Conservation (phyloP, 2,329 filamentous ascomycete species). For the Neopestalotiopsis rosae region DNA sequence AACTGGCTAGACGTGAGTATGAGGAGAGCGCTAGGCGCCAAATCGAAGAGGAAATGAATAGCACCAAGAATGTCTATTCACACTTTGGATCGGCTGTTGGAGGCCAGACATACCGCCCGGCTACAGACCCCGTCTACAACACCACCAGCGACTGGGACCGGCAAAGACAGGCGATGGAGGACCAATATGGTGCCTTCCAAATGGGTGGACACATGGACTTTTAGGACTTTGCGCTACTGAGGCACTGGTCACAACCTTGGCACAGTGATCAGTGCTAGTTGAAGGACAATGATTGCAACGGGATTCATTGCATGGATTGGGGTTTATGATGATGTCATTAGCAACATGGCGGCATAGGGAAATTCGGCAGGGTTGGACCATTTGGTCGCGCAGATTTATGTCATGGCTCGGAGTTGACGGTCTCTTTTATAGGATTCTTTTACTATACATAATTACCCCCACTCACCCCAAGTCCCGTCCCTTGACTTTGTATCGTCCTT, state of each 20-base stretch:
- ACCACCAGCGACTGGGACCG: conserved; percentile 46
- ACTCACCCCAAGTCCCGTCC: not conserved
- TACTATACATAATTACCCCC: conserved; percentile 7
- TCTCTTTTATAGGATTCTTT: conserved; percentile 14
- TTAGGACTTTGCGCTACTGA: conserved; percentile 20
- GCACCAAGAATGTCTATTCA: conserved; percentile 47
- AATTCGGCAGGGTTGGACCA: not conserved
- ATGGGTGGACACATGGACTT: conserved; percentile 43
- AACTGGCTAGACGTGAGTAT: conserved; percentile 68
- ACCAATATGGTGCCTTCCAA: conserved; percentile 70
- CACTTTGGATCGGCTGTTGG: conserved; percentile 48
- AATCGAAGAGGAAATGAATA: conserved; percentile 36
- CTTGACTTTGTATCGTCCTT: not conserved
- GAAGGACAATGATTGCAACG: not conserved
- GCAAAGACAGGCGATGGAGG: conserved; percentile 66
- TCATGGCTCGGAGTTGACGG: conserved; percentile 10
- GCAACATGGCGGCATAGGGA: not conserved
- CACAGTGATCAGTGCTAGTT: not conserved
- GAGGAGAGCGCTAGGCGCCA: conserved; percentile 52
- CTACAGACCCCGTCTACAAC: conserved; percentile 74
- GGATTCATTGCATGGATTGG: not conserved
- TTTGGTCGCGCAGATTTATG: not conserved
- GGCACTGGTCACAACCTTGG: not conserved
- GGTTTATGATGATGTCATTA: not conserved
- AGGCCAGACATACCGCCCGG: conserved; percentile 52